Conservation (phyloP, 2,329 filamentous ascomycete species). For the Periglandula ipomoeae region DNA sequence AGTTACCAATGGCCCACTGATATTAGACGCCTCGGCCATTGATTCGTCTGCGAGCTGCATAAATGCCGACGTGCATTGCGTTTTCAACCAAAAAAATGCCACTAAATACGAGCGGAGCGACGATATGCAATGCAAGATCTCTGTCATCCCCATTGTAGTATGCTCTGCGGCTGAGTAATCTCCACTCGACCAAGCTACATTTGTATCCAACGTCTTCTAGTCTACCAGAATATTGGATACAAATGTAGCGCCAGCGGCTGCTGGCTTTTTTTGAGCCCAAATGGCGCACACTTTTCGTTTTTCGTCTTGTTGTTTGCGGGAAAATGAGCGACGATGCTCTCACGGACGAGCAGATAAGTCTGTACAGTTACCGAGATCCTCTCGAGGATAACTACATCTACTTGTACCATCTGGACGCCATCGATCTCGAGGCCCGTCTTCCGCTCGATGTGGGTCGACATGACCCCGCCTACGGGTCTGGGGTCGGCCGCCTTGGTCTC, state of each 20-base stretch:
- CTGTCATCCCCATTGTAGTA: neutral
- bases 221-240: no score
- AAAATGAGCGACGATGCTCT: neutral
- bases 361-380: neutral
- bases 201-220: no score
- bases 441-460: neutral
- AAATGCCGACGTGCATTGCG: neutral
- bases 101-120: neutral
- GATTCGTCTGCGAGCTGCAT: neutral
- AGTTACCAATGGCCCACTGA: neutral
- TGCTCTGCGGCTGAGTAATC: no score
- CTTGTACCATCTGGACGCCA: neutral
- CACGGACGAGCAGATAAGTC: neutral
- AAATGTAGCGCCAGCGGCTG: no score
- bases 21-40: neutral
- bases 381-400: neutral
- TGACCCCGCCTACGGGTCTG: neutral
- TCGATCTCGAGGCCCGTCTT: neutral
- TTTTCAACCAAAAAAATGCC: neutral
- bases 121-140: neutral
- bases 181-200: no score
- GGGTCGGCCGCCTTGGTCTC: slow-evolving; percentile 17
- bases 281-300: neutral
- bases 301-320: neutral
- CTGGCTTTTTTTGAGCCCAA: no score